phyloP scores from a whole-genome alignment of 768 basidiomycete species.

The Rubroboletus pulcherrimus region DNA sequence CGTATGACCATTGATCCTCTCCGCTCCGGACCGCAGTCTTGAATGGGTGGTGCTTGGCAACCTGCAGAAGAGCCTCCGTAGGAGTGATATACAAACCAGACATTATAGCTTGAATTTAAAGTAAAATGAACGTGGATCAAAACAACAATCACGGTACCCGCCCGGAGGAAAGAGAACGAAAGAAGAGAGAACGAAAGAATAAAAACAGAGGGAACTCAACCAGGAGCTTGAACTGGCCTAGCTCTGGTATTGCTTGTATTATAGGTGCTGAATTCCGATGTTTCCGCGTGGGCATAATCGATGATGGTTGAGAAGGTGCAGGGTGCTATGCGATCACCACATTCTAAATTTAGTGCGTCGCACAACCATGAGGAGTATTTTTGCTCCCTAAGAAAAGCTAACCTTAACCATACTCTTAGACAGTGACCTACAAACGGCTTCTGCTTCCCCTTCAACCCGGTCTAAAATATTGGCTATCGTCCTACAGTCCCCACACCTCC shows the following conservation, averaged over 20 bases:
- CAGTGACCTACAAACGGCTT: no score
- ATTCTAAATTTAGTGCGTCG: background rate
- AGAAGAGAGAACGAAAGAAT: no score
- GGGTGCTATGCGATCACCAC: background rate
- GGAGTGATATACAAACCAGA: constrained; percentile 20
- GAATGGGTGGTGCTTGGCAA: constrained; percentile 26
- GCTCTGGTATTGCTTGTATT: constrained; percentile 7
- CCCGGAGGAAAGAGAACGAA: constrained; percentile 14
- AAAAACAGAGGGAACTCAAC: constrained; percentile 19
- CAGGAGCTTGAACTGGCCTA: constrained; percentile 15
- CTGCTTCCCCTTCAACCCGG: background rate
- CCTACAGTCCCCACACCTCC: background rate
- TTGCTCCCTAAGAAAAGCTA: background rate
- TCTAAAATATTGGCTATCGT: background rate
- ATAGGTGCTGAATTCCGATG: background rate
- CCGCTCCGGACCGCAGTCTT: constrained; percentile 19
- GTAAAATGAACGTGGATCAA: constrained; percentile 4
- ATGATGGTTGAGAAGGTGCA: constrained; percentile 8
- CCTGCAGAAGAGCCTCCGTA: constrained; percentile 30
- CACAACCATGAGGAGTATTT: no score
- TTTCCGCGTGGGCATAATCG: background rate
- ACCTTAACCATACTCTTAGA: background rate
- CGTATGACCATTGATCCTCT: constrained; percentile 27
- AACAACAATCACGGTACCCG: constrained; percentile 11
- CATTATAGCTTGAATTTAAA: constrained; percentile 3